Evolutionary conservation across 164 flowering plant genomes (phyloP), one percentile per base, ranked within the genome.

Genomic region (Piper betle): DNA sequence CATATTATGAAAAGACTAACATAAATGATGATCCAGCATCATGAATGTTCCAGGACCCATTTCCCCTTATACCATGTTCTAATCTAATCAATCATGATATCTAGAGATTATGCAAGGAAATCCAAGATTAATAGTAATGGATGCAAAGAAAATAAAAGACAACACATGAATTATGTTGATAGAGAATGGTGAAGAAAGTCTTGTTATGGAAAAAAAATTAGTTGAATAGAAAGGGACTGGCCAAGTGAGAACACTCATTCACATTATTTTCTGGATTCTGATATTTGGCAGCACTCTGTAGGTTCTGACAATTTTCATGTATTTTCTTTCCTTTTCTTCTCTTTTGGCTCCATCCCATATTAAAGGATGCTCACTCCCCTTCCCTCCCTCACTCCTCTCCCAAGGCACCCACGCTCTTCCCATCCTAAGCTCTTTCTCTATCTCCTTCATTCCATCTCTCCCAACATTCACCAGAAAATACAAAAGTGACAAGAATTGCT

Each of bases 351-450:
- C 66, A 64, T 66, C 69, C 53, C 70, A 59, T 68, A 70, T 74
- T 70, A 76, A 78, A 80, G 65, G 62, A 56, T 65, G 69, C 79
- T 65, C 68, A 62, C 53, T 60, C 53, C 66, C 41, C 46, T 43
- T 15, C 12, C 53, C 1, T 16, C 15, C 50, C 38, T 33, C 62
- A 38, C 10, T 40, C 62, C 38, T 16, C 16, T 4, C 18, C 50
- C 10, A n/a, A 59, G 25, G 39, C 37, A 12, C 13, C 67, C 64
- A n/a, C n/a, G 13, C 18, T 6, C n/a, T n/a, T n/a, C n/a, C n/a
- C n/a, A 16, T 12, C 52, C 55, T 5, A 53, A 50, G 55, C 61
- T 50, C 37, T 13, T 55, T 37, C 54, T 50, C 60, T 46, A 53
- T 17, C 39, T 63, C 53, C 41, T 59, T 25, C 68, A 65, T 53